Evolutionary conservation across 2,329 filamentous ascomycete genomes (phyloP).

Genomic region (Fusarium miscanthi): DNA sequence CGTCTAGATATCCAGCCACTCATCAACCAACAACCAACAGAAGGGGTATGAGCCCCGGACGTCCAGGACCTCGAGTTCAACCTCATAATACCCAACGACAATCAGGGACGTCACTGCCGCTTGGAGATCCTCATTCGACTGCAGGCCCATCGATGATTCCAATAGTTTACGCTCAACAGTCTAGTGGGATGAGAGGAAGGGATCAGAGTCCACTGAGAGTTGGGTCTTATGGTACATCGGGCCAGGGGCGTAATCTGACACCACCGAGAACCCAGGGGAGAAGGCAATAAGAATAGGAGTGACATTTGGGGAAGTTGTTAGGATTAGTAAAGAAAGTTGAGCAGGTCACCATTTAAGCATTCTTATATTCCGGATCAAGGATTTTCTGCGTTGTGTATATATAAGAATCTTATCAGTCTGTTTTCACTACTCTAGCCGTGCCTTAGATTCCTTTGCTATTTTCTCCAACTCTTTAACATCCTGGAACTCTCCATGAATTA

Average conservation of each 20-base stretch:
- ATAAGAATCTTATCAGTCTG: too few species aligned
- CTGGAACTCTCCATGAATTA: background rate
- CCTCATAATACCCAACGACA: background rate
- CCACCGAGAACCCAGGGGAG: background rate
- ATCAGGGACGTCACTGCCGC: background rate
- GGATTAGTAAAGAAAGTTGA: too few species aligned
- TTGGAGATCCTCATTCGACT: too few species aligned
- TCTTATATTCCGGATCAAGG: too few species aligned
- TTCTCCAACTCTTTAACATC: background rate
- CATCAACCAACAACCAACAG: background rate
- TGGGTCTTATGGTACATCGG: too few species aligned
- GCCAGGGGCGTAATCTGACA: fast-evolving
- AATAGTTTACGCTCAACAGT: background rate
- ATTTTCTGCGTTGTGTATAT: too few species aligned
- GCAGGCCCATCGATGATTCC: background rate
- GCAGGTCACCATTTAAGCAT: too few species aligned
- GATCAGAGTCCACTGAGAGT: too few species aligned
- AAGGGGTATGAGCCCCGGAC: background rate
- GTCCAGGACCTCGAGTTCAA: background rate
- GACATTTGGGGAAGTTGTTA: too few species aligned
- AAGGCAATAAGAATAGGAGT: background rate
- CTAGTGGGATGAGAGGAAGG: background rate
- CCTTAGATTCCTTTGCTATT: background rate
- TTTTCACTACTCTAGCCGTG: background rate
- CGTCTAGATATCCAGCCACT: fast-evolving